Evolutionary conservation across 2,329 filamentous ascomycete species (phyloP), one percentile per base, ranked within the genome.

Genomic region (Cladosporium phlei): DNA sequence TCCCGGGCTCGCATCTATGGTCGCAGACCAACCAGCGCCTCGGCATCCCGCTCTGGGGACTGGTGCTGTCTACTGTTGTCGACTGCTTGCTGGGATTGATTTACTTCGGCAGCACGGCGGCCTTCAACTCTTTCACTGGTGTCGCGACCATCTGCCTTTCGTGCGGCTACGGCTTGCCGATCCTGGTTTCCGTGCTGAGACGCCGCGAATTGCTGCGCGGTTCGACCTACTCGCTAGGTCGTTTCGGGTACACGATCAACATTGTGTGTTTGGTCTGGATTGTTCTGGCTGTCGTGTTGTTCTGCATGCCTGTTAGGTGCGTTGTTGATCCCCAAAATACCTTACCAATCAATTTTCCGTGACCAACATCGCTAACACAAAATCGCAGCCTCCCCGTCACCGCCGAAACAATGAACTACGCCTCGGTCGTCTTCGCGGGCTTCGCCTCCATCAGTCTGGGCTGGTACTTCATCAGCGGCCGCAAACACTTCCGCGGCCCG

Each of bases 141-240:
- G 85, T 88, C 1, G 86, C 85, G 1, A 89, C 85, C 4, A 88
- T 90, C 61, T 88, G 85, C 54, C 76, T 90, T 0, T 84, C 80
- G 0, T 80, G 82, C 3, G 87, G 83, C 0, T 90, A 90, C 63
- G 85, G 82, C 11, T 74, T 88, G 12, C 86, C 86, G 0, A 87
- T 90, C 46, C 67, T 88, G 9, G 82, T 90, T 48, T 84, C 76
- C 9, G 68, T 90, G 3, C 56, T 88, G 1, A 78, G 83, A 12
- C 75, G 81, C 8, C 77, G 86, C n/a, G 73, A 77, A 43, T 75
- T 79, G 27, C 78, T 89, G n/a, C 71, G 73, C 40, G 67, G 81
- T 55, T 86, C 83, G 0, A 74, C 77, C 0, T 90, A 78, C 61
- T 83, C 82, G 0, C 76, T 90, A 0, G 85, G 86, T 4, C 74